Evolutionary conservation across 306 rosid species (phyloP), one percentile per base, ranked within the genome.

Genomic region (Prunus mongolica): DNA sequence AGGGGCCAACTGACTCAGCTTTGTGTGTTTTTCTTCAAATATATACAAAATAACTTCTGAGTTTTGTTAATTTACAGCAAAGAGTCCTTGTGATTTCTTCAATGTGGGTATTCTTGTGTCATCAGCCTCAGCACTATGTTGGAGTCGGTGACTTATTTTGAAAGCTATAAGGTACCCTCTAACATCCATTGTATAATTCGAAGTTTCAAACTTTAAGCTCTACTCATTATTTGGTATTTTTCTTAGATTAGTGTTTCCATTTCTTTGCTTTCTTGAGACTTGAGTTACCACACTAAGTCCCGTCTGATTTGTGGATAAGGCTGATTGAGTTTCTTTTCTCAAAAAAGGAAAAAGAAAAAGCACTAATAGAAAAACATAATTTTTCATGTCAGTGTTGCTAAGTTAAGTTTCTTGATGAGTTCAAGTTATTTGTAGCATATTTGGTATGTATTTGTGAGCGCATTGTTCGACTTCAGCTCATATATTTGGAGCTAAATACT

Each of bases 141-240:
- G 76, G 96, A 90, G 58, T 80, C 96, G 14, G 20, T 90, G 65
- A 77, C 88, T 80, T 87, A 77, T 80, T 87, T 85, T 68, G 96
- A 75, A 41, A 86, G 83, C 87, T 87, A 81, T 55, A 89, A 95
- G 97, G 98, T 92, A 78, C 27, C 22, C 13, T 19, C 3, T 4
- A 10, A 24, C 51, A 5, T 46, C 38, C 54, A 47, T 71, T 52
- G 20, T 15, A 18, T 54, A 18, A 8, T 49, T 62, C 41, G 14
- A 25, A 13, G n/a, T 62, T 28, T 62, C 22, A 6, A 62, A 14
- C 67, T 62, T 47, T 24, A 24, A 22, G 24, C 3, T 45, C 58
- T 9, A 15, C 27, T 58, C 45, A 25, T 12, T 46, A 30, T 47
- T 68, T 46, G 34, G 18, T 27, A 25, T 25, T 9, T 56, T 56